A percentile compares a stretch with the other conserved stretches of the same genome.
Evolutionary conservation across 306 rosid species (phyloP).

Genomic region (Vigna hirtella): DNA sequence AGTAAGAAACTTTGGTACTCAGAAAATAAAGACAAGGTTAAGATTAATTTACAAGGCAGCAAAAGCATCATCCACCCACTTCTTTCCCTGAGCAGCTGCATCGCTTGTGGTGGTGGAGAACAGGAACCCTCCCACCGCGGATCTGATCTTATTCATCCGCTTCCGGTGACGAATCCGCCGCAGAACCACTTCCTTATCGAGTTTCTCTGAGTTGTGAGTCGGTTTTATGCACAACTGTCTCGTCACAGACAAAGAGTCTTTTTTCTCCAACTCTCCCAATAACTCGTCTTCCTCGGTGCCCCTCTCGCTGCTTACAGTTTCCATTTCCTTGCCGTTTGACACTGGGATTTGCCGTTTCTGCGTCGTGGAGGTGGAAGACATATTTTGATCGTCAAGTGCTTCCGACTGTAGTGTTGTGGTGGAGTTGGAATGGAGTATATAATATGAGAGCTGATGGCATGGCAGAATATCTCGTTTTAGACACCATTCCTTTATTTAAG

Average conservation of each 20-base stretch:
- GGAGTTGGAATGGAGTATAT: not conserved
- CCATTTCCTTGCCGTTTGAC: slow-evolving; percentile 34
- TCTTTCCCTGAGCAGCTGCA: slow-evolving; percentile 18
- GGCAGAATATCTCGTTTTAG: not conserved
- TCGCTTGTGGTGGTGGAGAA: slow-evolving; percentile 27
- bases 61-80: slow-evolving; percentile 52
- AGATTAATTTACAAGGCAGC: slow-evolving; percentile 42
- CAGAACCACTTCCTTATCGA: slow-evolving; percentile 49
- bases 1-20: not conserved
- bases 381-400: not conserved
- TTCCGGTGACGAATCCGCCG: slow-evolving; percentile 54
- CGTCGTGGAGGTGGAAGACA: slow-evolving; percentile 40
- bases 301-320: not conserved
- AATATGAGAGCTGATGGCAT: not conserved
- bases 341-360: slow-evolving; percentile 7
- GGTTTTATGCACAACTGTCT: slow-evolving; percentile 45
- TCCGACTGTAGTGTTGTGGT: not conserved
- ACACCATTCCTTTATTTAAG: not conserved
- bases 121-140: slow-evolving; percentile 36
- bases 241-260: slow-evolving; percentile 32
- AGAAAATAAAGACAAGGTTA: not conserved
- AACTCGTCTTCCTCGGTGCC: slow-evolving; percentile 30
- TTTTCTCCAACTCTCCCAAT: slow-evolving; percentile 11
- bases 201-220: not conserved
- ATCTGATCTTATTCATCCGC: slow-evolving; percentile 44